These are phyloP conservation scores for Edaphochlamys debaryana DNA, from an alignment of 139 green algal genomes.

Conservation along the genomic window DNA sequence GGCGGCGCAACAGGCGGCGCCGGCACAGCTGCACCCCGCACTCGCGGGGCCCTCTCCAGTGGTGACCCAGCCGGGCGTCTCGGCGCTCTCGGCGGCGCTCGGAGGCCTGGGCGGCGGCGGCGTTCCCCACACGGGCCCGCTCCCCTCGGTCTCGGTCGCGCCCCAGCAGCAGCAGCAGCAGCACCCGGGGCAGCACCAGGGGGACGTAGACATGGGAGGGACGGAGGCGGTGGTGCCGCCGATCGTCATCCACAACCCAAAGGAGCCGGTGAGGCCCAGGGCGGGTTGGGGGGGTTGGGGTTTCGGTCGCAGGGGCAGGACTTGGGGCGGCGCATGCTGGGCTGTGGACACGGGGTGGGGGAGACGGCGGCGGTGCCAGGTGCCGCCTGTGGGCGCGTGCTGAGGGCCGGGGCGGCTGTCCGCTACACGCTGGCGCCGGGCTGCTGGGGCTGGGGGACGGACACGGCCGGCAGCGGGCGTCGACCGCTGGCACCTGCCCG, in stretches of 20 bases:
- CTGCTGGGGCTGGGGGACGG: too few relatives aligned
- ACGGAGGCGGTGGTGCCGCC: slow-evolving; percentile 66
- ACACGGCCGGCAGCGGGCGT: too few relatives aligned
- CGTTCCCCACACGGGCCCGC: too few relatives aligned
- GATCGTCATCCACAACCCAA: slow-evolving; percentile 67
- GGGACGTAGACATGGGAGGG: slow-evolving; percentile 75
- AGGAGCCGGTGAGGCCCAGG: slow-evolving; percentile 59
- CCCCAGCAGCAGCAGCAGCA: neutral
- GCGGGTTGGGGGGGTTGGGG: too few relatives aligned
- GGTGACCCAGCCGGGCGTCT: slow-evolving; percentile 11
- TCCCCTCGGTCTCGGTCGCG: neutral
- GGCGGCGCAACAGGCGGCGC: slow-evolving; percentile 16
- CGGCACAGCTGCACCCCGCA: slow-evolving; percentile 29
- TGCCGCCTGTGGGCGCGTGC: too few relatives aligned
- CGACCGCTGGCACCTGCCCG: too few relatives aligned
- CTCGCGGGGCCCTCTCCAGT: neutral
- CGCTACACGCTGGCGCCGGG: too few relatives aligned
- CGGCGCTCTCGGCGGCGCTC: slow-evolving; percentile 26
- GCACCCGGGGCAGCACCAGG: slow-evolving; percentile 21
- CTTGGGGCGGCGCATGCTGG: too few relatives aligned
- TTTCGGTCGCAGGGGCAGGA: too few relatives aligned
- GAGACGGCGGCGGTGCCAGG: too few relatives aligned
- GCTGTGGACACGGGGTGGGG: too few relatives aligned
- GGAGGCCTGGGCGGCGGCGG: neutral
- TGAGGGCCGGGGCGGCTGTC: too few relatives aligned